phyloP scores from a whole-genome alignment of 2,329 filamentous ascomycete species.

The Cladophialophora psammophila region DNA sequence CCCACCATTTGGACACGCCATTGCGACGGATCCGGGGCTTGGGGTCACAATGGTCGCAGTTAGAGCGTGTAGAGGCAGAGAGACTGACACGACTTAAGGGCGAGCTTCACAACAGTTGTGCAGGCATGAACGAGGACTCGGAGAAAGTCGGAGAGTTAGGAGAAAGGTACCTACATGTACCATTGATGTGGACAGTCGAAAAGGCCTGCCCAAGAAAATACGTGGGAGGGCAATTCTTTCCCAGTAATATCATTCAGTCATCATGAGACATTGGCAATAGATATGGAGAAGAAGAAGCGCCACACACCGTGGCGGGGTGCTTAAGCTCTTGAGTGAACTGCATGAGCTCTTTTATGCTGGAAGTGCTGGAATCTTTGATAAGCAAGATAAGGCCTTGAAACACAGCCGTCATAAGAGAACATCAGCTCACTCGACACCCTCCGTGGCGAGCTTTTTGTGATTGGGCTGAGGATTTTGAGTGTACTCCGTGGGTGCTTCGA shows the following conservation, averaged over 20 bases:
- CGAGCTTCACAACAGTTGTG: background rate
- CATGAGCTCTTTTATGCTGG: background rate
- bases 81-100: background rate
- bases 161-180: background rate
- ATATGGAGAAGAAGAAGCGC: background rate
- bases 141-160: background rate
- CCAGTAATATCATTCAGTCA: background rate
- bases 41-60: background rate
- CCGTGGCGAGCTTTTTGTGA: background rate
- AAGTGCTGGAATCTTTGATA: background rate
- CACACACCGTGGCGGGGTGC: background rate
- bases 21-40: background rate
- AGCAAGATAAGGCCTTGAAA: background rate
- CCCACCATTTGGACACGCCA: background rate
- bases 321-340: background rate
- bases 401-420: background rate
- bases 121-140: background rate
- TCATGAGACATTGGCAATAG: background rate
- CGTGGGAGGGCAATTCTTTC: background rate
- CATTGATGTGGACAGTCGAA: background rate
- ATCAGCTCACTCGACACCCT: conserved; percentile 52
- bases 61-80: background rate
- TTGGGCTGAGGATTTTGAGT: background rate
- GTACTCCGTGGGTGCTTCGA: background rate
- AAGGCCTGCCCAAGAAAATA: background rate